phyloP scores from a whole-genome alignment of 768 basidiomycete species.

The Rhodotorula taiwanensis region DNA sequence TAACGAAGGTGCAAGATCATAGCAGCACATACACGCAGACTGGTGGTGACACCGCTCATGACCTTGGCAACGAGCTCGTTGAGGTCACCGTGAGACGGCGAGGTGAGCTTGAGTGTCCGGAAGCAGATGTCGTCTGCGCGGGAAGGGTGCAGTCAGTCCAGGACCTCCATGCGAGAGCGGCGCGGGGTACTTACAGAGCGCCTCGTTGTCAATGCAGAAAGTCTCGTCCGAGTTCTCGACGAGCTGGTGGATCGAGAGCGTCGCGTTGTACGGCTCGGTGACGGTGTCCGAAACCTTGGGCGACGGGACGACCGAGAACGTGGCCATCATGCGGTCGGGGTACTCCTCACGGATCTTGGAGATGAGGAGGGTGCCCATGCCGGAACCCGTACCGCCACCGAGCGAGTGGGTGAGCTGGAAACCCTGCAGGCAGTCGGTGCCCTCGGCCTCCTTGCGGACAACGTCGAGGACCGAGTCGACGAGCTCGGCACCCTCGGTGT shows the following conservation, averaged over 20 bases:
- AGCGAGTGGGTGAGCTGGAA: conserved; percentile 99
- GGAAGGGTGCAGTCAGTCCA: background rate
- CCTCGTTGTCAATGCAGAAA: conserved; percentile 99
- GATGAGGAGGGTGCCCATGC: conserved; percentile 98
- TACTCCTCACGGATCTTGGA: conserved; percentile 99
- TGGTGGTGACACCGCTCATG: conserved; percentile 98
- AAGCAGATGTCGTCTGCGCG: conserved; percentile 81
- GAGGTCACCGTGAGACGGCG: conserved; percentile 93
- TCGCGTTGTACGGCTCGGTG: conserved; percentile 99
- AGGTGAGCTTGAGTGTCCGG: conserved; percentile 87
- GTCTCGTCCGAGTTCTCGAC: conserved; percentile 99
- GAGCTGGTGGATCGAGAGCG: conserved; percentile 94
- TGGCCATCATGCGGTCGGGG: conserved; percentile 99
- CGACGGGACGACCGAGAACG: conserved; percentile 89
- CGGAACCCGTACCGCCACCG: conserved; percentile 78
- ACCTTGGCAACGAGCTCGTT: conserved; percentile 97
- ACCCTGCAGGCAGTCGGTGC: conserved; percentile 92
- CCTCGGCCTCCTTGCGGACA: conserved; percentile 97
- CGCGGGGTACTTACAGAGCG: conserved; percentile 52
- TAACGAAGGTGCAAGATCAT: too few species aligned
- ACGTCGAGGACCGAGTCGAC: conserved; percentile 97
- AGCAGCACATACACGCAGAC: conserved; percentile 58
- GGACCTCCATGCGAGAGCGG: background rate
- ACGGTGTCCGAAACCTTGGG: conserved; percentile 82
- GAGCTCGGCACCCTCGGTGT: conserved; percentile 94